A percentile compares a stretch with the other conserved stretches of the same genome.
These are phyloP conservation scores for Termitomyces sp. DNA, from an alignment of 768 basidiomycete genomes.

Conservation along the genomic window DNA sequence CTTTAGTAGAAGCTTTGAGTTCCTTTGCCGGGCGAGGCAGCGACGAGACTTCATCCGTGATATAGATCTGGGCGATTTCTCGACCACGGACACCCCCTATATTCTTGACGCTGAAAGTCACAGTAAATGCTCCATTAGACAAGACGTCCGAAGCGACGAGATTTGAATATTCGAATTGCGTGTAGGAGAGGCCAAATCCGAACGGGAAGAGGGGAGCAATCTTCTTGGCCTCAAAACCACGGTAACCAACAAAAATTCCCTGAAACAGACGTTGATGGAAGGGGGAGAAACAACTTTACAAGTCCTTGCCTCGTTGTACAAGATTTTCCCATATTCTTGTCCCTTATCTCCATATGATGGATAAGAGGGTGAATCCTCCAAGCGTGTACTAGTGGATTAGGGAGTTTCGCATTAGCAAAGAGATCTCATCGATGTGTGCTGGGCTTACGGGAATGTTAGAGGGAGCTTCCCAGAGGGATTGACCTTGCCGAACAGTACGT, in stretches of 20 bases:
- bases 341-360: conserved; percentile 38
- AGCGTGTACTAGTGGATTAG: conserved; percentile 27
- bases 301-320: conserved; percentile 37
- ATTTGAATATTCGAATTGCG: conserved; percentile 47
- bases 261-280: conserved; percentile 9
- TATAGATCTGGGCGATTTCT: conserved; percentile 45
- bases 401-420: not conserved
- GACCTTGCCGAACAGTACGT: conserved; percentile 55
- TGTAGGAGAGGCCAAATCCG: conserved; percentile 57
- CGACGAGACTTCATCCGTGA: conserved; percentile 34
- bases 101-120: conserved; percentile 42
- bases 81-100: conserved; percentile 36
- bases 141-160: conserved; percentile 30
- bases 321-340: conserved; percentile 37
- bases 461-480: conserved; percentile 56
- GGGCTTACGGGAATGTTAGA: conserved; percentile 44
- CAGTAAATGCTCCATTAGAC: conserved; percentile 26
- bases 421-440: not conserved
- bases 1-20: conserved; percentile 44
- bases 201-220: conserved; percentile 47
- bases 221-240: conserved; percentile 40
- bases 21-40: conserved; percentile 41
- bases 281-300: not conserved
- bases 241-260: conserved; percentile 51
- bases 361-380: conserved; percentile 49